Evolutionary conservation across 768 basidiomycete genomes (phyloP), one percentile per base, ranked within the genome.

Genomic region (Boletales sp.): DNA sequence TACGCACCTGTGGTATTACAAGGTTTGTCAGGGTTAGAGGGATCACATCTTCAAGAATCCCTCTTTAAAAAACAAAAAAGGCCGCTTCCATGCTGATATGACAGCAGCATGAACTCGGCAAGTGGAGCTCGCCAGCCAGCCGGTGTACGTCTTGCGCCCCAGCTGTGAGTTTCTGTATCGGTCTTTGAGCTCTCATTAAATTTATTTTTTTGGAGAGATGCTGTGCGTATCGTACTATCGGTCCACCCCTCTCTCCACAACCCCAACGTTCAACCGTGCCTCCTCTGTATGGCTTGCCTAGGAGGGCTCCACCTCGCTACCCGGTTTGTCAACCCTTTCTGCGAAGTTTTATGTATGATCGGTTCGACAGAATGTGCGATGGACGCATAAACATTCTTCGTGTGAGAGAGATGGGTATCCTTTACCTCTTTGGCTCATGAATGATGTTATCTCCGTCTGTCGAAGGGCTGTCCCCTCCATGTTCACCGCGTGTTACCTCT

Each of bases 101-200:
- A 30, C 17, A 28, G 36, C 14, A 48, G 42, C 40, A 49, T 44
- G 37, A 44, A 46, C 35, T 41, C 36, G 49, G 53, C 40, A 46
- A 11, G 51, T 53, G 53, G 48, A 45, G 54, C 46, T 8, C 17
- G 21, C 44, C 14, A 40, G 31, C 38, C 36, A 45, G 17, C 28
- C 21, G 18, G 41, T 31, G 18, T 31, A 33, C 19, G 28, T 39
- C 48, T 19, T 40, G 46, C 38, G 36, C 38, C 21, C 41, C 17
- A 14, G 32, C 39, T 48, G 17, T 35, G 39, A 30, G 37, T 37
- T 17, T 48, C 21, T 48, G 12, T 32, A 42, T n/a, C 42, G 35
- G 44, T 15, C 43, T 52, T 50, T 41, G 38, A 49, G 21, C 41
- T 49, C 44, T 41, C 36, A 31, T 34, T 31, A 48, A 15, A 8